Percentiles rank a stretch among this genome's conserved stretches.
Evolutionary conservation across 1,139 yeast species (phyloP).

Genomic region (Candida glucosophila): DNA sequence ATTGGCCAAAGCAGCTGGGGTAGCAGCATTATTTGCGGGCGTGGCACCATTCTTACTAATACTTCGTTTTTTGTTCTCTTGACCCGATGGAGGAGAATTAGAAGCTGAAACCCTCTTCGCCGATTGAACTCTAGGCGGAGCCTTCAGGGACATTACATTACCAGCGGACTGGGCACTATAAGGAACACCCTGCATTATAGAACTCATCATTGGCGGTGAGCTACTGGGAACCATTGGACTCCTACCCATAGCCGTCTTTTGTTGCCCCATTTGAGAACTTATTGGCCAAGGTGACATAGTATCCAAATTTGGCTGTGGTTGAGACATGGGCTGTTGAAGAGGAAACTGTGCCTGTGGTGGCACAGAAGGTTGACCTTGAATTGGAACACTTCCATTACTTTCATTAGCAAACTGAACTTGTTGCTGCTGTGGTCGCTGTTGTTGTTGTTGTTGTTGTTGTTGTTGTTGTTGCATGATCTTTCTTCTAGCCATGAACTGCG

Average conservation of each 20-base stretch:
- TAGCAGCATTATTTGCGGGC: constrained; percentile 28
- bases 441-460: constrained; percentile 6
- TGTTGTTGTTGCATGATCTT: constrained; percentile 22
- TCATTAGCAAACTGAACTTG: constrained; percentile 4
- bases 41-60: constrained; percentile 21
- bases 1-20: constrained; percentile 34
- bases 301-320: constrained; percentile 9
- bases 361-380: too few species aligned
- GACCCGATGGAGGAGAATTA: constrained; percentile 8
- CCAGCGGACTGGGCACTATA: constrained; percentile 1
- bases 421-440: constrained; percentile 8
- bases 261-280: constrained; percentile 9
- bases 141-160: constrained; percentile 6
- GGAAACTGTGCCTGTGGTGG: constrained; percentile 8
- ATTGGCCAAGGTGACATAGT: constrained; percentile 15
- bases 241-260: constrained; percentile 8
- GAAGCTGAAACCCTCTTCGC: constrained; percentile 11
- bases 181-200: constrained; percentile 6
- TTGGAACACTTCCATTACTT: constrained; percentile 5
- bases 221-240: constrained; percentile 19
- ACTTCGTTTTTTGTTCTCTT: constrained; percentile 19
- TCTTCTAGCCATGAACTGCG: constrained; percentile 28
- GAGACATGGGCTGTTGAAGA: constrained; percentile 2
- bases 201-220: constrained; percentile 3
- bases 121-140: constrained; percentile 8